A percentile compares a stretch with the other conserved stretches of the same genome.
Evolutionary conservation across 108 stramenopile genomes (phyloP).

Genomic region (Pseudonitzschia multistriata): DNA sequence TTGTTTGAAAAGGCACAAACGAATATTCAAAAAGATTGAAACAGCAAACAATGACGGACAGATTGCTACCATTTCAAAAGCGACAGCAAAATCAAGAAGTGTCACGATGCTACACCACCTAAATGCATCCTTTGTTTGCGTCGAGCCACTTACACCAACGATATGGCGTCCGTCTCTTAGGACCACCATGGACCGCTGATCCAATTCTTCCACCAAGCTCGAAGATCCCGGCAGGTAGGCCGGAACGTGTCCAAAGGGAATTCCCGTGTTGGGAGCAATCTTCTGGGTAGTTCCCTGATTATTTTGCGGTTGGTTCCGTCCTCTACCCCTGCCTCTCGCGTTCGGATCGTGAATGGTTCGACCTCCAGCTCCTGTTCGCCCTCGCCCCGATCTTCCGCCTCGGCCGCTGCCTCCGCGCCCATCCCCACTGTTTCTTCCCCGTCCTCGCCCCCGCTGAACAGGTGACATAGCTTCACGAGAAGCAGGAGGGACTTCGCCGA

Average conservation of each 20-base stretch:
- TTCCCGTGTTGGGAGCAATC: slow-evolving; percentile 36
- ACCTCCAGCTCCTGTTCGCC: neutral
- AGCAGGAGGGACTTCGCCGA: neutral
- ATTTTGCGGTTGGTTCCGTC: neutral
- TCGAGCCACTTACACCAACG: slow-evolving; percentile 62
- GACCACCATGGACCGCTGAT: slow-evolving; percentile 84
- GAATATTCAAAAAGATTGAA: slow-evolving; percentile 4
- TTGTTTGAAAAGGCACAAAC: neutral
- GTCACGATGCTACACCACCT: neutral
- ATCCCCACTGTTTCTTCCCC: neutral
- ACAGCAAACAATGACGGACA: neutral
- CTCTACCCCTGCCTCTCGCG: neutral
- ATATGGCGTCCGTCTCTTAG: slow-evolving; percentile 92
- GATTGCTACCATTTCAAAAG: no score
- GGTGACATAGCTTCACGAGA: no score
- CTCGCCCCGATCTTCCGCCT: slow-evolving; percentile 4
- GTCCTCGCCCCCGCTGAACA: neutral
- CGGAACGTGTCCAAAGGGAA: slow-evolving; percentile 80
- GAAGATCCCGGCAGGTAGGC: slow-evolving; percentile 92
- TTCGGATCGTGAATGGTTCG: neutral
- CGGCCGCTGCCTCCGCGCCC: neutral
- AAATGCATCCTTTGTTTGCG: neutral
- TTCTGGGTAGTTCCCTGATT: neutral
- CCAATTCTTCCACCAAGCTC: slow-evolving; percentile 91
- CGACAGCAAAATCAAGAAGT: no score